Conservation (phyloP, 2,329 filamentous ascomycete genomes). For the Ceratocystis cubensis region DNA sequence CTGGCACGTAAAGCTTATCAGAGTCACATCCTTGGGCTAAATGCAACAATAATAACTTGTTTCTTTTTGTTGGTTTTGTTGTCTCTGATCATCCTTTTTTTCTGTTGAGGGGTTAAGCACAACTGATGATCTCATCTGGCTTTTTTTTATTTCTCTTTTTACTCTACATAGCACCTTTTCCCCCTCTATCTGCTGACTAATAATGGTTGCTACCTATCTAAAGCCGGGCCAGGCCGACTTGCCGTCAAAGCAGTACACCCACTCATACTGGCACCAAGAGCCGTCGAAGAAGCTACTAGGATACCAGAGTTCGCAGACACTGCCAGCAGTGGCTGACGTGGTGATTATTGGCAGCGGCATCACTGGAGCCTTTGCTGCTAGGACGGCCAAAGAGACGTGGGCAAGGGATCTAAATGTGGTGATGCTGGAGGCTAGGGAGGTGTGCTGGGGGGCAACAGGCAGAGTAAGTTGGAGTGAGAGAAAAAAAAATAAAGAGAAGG, state of each 20-base stretch:
- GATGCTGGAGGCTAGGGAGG: conserved; percentile 66
- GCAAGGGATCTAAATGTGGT: conserved; percentile 43
- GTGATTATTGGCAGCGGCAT: conserved; percentile 66
- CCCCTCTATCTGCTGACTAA: background rate
- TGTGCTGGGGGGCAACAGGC: conserved; percentile 75
- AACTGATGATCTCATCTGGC: no score
- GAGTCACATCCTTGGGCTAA: background rate
- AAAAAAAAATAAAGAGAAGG: background rate
- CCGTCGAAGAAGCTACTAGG: conserved; percentile 51
- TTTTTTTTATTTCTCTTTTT: background rate
- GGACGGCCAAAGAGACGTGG: conserved; percentile 41
- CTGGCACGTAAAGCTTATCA: background rate
- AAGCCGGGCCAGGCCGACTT: conserved; percentile 36
- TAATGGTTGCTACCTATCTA: background rate
- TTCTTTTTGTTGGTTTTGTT: background rate
- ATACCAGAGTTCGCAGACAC: conserved; percentile 51
- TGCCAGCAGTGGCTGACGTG: conserved; percentile 53
- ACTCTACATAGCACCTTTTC: background rate
- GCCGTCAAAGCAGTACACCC: conserved; percentile 47
- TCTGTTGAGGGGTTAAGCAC: no score
- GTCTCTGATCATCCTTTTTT: background rate
- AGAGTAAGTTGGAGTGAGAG: conserved; percentile 40
- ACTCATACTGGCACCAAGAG: conserved; percentile 62
- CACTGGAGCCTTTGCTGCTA: conserved; percentile 59
- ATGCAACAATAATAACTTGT: background rate